These are phyloP conservation scores for Coleophoma cylindrospora DNA, from an alignment of 2,329 filamentous ascomycete species.

Conservation along the genomic window DNA sequence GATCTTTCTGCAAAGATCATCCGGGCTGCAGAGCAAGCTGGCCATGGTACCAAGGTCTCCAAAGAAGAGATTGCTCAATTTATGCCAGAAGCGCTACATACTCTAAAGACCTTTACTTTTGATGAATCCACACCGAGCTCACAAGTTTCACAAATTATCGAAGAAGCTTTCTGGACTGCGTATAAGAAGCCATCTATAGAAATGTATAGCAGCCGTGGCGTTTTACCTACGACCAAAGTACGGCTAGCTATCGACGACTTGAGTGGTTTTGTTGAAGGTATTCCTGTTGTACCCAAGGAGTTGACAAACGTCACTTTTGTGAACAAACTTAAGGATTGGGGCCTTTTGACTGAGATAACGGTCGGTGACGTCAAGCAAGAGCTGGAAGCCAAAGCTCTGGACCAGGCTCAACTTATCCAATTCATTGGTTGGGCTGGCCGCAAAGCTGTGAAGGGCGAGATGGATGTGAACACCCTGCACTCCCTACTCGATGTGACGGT, in stretches of 20 bases:
- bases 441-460: slow-evolving; percentile 65
- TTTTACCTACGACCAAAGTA: slow-evolving; percentile 78
- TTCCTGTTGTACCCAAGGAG: slow-evolving; percentile 77
- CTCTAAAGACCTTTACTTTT: slow-evolving; percentile 83
- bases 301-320: slow-evolving; percentile 74
- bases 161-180: slow-evolving; percentile 94
- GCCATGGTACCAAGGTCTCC: slow-evolving; percentile 45
- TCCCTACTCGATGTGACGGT: slow-evolving; percentile 75
- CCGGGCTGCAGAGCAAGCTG: slow-evolving; percentile 33
- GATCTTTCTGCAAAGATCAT: slow-evolving; percentile 61
- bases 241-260: slow-evolving; percentile 67
- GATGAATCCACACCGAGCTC: slow-evolving; percentile 84
- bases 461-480: slow-evolving; percentile 63
- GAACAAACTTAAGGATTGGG: slow-evolving; percentile 74
- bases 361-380: slow-evolving; percentile 81
- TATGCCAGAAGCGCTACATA: slow-evolving; percentile 75
- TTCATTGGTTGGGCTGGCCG: slow-evolving; percentile 81
- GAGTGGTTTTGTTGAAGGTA: slow-evolving; percentile 74
- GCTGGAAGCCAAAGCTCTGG: slow-evolving; percentile 76
- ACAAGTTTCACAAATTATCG: slow-evolving; percentile 79
- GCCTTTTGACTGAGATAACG: slow-evolving; percentile 81
- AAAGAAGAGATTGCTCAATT: slow-evolving; percentile 61
- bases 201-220: slow-evolving; percentile 80
- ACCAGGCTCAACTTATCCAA: slow-evolving; percentile 69
- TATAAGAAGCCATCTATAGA: slow-evolving; percentile 80